Conservation (phyloP, 169 alveolate genomes). For the Plasmodium knowlesi region DNA sequence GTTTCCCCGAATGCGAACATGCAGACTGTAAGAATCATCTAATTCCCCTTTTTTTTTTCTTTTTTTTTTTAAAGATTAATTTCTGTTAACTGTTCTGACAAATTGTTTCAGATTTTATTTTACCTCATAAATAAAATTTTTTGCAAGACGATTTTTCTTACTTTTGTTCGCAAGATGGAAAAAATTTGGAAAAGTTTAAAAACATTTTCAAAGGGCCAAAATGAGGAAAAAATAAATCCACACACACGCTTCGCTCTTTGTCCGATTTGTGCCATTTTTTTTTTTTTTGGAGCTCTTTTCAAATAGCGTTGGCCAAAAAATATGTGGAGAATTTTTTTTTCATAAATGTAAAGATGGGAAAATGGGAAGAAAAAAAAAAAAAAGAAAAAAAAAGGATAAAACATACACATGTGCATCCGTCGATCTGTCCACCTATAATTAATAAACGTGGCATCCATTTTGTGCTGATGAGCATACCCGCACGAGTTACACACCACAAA, state of each 20-base stretch:
- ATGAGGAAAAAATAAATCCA: not conserved
- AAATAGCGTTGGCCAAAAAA: not conserved
- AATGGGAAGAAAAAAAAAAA: not conserved
- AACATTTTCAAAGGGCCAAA: not conserved
- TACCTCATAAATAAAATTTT: not conserved
- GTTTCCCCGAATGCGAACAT: not conserved
- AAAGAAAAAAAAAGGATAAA: not conserved
- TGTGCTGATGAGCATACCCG: not conserved
- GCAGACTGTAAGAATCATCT: not conserved
- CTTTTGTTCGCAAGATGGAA: not conserved
- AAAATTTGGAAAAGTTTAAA: not conserved
- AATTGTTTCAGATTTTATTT: not conserved
- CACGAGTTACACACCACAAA: not conserved
- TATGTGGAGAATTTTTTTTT: not conserved
- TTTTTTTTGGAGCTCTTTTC: not conserved
- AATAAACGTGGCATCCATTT: not conserved
- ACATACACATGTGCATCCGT: not conserved
- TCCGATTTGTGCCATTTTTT: not conserved
- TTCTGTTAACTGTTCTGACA: not conserved
- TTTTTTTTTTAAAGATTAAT: not conserved
- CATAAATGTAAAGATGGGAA: not conserved
- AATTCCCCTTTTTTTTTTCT: not conserved
- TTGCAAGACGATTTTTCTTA: not conserved
- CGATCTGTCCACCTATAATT: not conserved
- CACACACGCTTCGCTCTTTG: not conserved